phyloP scores from a whole-genome alignment of 208 protist genomes.

The Trypanosomatidae sp. region DNA sequence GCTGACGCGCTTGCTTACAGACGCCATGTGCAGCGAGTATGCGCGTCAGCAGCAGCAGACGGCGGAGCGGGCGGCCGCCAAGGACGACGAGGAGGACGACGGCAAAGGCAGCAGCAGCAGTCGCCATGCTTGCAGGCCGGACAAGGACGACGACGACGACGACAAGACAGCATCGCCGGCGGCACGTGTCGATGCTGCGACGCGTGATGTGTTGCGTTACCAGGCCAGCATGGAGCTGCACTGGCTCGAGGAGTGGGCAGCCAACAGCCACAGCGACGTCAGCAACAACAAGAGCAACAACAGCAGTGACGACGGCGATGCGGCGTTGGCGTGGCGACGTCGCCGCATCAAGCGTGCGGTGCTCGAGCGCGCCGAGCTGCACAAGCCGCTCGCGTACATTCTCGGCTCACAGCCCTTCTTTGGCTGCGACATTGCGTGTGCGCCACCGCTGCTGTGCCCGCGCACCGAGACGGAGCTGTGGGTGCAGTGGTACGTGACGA shows the following conservation, averaged over 20 bases:
- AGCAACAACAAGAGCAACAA: not conserved
- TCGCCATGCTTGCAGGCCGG: too few relatives aligned
- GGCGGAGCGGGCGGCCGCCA: too few relatives aligned
- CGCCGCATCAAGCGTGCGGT: slow-evolving; percentile 49
- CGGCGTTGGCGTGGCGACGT: slow-evolving; percentile 4
- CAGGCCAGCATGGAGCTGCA: slow-evolving; percentile 57
- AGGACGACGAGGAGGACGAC: too few relatives aligned
- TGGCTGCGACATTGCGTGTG: slow-evolving; percentile 55
- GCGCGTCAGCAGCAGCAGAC: too few relatives aligned
- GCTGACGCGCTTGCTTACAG: too few relatives aligned
- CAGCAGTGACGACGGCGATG: not conserved
- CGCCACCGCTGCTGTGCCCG: slow-evolving; percentile 63
- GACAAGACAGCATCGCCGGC: too few relatives aligned
- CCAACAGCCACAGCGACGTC: slow-evolving; percentile 1
- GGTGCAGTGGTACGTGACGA: slow-evolving; percentile 64
- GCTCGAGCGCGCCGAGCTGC: slow-evolving; percentile 56
- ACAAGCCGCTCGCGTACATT: slow-evolving; percentile 83
- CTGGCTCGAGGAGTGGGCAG: slow-evolving; percentile 72
- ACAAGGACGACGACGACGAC: too few relatives aligned
- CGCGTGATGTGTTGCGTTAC: slow-evolving; percentile 46
- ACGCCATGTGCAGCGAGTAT: too few relatives aligned
- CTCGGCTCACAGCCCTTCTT: slow-evolving; percentile 80
- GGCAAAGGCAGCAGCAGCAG: too few relatives aligned
- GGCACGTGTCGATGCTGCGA: too few relatives aligned
- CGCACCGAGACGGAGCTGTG: slow-evolving; percentile 82